Evolutionary conservation across 2,329 filamentous ascomycete species (phyloP), one percentile per base, ranked within the genome.

Genomic region (Zymoseptoria brevis): DNA sequence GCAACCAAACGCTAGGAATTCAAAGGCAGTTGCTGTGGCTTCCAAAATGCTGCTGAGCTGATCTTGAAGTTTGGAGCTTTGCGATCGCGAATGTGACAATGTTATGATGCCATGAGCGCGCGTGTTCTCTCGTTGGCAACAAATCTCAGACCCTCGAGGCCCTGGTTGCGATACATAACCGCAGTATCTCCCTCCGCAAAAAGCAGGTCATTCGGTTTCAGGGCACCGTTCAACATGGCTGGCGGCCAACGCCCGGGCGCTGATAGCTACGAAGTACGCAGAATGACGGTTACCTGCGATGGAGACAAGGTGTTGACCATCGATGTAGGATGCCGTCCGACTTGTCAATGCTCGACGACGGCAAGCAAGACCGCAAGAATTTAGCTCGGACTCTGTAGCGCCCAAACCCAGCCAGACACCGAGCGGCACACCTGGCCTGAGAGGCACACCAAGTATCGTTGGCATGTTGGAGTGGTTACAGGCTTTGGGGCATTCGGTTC

Each of bases 381-480:
- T 6, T 21, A 21, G 22, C 24, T 21, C 19, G 16, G 35, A n/a
- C 21, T 9, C 26, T 19, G 13, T 13, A 22, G 51, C 13, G 35
- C 35, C 13, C 26, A 52, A 13, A 35, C 41, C 24, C 9, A 50
- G 50, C 41, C 16, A 24, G 26, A 19, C 29, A 45, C n/a, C 50
- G 50, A 62, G 50, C 22, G 53, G 56, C 6, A 56, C 62, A 22
- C 60, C 62, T 11, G 59, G 55, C 48, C 50, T 62, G 13, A 54
- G 64, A 56, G 67, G 67, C 13, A 61, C 54, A 22, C 67, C 67
- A 2, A 64, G 64, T 41, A 63, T 68, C 4, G 57, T 57, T 13
- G 66, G 66, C 50, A 68, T 68, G 66, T 19, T 29, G 13, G 63
- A 64, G 29, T 68, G 67, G 67, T 62, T 68, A 22, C 49, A 55